These are phyloP conservation scores for Lichtheimia corymbifera DNA, from an alignment of 371 early-diverging fungal genomes.

Conservation along the genomic window DNA sequence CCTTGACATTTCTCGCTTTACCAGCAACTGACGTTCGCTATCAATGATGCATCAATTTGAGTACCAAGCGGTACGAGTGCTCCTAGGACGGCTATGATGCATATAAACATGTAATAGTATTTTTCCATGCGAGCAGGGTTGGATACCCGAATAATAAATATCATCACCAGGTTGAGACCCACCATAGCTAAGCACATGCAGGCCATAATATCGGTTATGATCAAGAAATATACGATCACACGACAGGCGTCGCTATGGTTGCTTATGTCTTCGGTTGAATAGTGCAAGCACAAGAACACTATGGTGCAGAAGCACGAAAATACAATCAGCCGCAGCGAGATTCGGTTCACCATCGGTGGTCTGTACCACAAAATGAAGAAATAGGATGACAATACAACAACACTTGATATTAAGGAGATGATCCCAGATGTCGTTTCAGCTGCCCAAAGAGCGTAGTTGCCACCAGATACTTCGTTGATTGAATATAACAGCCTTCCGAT, in stretches of 20 bases:
- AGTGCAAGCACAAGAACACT: slow-evolving; percentile 19
- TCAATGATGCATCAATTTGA: background rate
- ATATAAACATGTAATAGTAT: slow-evolving; percentile 18
- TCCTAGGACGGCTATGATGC: background rate
- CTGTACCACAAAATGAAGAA: slow-evolving; percentile 18
- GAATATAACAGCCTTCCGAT: no score
- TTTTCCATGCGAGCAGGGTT: slow-evolving; percentile 20
- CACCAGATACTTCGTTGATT: no score
- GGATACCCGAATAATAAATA: slow-evolving; percentile 23
- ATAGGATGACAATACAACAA: slow-evolving; percentile 19
- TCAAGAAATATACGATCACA: slow-evolving; percentile 9
- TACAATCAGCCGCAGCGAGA: slow-evolving; percentile 33
- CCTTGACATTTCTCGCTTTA: background rate
- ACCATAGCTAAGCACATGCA: slow-evolving; percentile 35
- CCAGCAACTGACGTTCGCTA: background rate
- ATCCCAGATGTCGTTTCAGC: background rate
- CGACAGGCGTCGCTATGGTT: background rate
- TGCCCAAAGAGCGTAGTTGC: background rate
- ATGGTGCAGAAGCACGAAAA: slow-evolving; percentile 20
- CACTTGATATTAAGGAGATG: slow-evolving; percentile 15
- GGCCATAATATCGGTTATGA: slow-evolving; percentile 27
- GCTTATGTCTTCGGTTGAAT: background rate
- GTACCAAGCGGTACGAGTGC: background rate
- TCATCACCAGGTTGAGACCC: slow-evolving; percentile 24
- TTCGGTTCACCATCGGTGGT: slow-evolving; percentile 22